Evolutionary conservation across 2,329 filamentous ascomycete genomes (phyloP).

Genomic region (Hortaea sp.): DNA sequence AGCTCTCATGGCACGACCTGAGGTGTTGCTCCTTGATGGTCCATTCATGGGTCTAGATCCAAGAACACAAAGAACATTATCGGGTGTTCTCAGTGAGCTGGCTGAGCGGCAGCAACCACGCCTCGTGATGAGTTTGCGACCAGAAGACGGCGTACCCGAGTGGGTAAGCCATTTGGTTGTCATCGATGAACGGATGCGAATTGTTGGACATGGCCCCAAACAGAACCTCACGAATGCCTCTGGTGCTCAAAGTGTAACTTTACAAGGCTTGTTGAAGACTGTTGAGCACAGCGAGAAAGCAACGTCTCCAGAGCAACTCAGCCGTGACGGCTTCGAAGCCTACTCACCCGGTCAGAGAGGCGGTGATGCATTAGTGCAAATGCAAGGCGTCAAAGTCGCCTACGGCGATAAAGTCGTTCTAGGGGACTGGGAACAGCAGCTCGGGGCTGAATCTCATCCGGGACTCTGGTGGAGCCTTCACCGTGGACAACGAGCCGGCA

Average conservation of each 20-base stretch:
- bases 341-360: slow-evolving; percentile 19
- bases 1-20: slow-evolving; percentile 66
- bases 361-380: slow-evolving; percentile 70
- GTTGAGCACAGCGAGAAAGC: slow-evolving; percentile 2
- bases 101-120: slow-evolving; percentile 58
- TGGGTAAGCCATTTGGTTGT: slow-evolving; percentile 84
- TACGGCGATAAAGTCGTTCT: slow-evolving; percentile 72
- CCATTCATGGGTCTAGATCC: slow-evolving; percentile 96
- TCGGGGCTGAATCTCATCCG: slow-evolving; percentile 33
- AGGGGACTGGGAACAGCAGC: slow-evolving; percentile 63
- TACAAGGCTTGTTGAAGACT: not conserved
- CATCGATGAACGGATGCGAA: slow-evolving; percentile 55
- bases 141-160: slow-evolving; percentile 76
- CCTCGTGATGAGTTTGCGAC: slow-evolving; percentile 66
- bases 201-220: slow-evolving; percentile 57
- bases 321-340: slow-evolving; percentile 21
- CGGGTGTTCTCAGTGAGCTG: slow-evolving; percentile 57
- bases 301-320: slow-evolving; percentile 5
- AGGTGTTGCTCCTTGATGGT: slow-evolving; percentile 79
- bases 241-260: not conserved
- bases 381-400: slow-evolving; percentile 71
- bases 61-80: slow-evolving; percentile 62
- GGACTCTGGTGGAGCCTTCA: slow-evolving; percentile 78
- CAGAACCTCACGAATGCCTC: slow-evolving; percentile 43
- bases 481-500: slow-evolving; percentile 77